phyloP scores from a whole-genome alignment of 108 stramenopile genomes.

The Nitzschia sp. region DNA sequence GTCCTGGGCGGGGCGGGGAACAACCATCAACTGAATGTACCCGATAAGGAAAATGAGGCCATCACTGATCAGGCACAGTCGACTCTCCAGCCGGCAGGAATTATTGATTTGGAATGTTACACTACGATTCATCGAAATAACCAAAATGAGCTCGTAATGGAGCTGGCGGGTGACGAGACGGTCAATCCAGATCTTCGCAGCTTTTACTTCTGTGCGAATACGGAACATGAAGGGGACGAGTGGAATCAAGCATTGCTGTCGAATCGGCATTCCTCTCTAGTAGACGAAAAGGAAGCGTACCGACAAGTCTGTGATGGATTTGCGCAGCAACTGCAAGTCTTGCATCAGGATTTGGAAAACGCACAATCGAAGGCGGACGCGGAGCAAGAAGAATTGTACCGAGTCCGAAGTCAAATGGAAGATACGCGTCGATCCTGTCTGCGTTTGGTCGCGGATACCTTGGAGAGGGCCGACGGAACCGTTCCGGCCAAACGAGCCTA shows the following conservation, averaged over 20 bases:
- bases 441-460: constrained; percentile 57
- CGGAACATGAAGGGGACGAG: constrained; percentile 61
- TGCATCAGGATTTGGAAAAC: constrained; percentile 72
- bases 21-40: background rate
- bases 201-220: constrained; percentile 87
- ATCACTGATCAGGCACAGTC: constrained; percentile 8
- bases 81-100: constrained; percentile 79
- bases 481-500: constrained; percentile 41
- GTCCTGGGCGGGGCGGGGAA: constrained; percentile 18
- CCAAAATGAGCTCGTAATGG: constrained; percentile 68
- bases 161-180: constrained; percentile 77
- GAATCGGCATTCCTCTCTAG: constrained; percentile 76
- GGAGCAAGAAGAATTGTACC: constrained; percentile 71
- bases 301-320: constrained; percentile 88
- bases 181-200: constrained; percentile 82
- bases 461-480: constrained; percentile 40
- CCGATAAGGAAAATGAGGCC: background rate
- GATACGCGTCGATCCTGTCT: constrained; percentile 62
- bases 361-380: constrained; percentile 56
- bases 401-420: constrained; percentile 65
- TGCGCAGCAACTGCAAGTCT: constrained; percentile 72
- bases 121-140: constrained; percentile 75
- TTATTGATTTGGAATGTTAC: constrained; percentile 97
- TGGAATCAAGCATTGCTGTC: constrained; percentile 81
- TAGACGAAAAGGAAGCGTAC: constrained; percentile 89